Conservation (phyloP, 1,284 basidiomycete species). For the Irpex rosettiformis region DNA sequence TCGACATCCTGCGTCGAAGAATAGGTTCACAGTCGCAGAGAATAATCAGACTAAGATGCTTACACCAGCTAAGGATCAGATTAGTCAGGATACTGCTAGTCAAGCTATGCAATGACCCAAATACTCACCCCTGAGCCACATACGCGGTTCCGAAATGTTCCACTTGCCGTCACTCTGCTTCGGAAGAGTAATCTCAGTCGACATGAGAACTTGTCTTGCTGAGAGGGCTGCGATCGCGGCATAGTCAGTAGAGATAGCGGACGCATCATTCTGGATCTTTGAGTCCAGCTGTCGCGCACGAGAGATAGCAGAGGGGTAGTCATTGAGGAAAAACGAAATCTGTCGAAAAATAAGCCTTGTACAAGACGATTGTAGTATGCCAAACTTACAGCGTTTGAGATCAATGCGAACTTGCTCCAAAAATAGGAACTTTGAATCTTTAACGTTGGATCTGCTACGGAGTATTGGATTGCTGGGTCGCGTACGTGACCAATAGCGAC, state of each 20-base stretch:
- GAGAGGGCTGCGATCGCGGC: constrained; percentile 38
- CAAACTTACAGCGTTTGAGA: background rate
- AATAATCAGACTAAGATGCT: too few species aligned
- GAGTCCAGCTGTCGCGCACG: constrained; percentile 24
- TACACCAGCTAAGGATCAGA: too few species aligned
- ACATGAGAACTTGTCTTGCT: constrained; percentile 38
- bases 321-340: constrained; percentile 26
- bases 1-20: constrained; percentile 27
- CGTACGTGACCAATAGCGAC: background rate
- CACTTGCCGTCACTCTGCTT: too few species aligned
- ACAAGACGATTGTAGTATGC: background rate
- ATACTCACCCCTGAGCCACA: too few species aligned
- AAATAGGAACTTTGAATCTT: background rate
- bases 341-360: constrained; percentile 8
- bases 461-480: background rate
- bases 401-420: background rate
- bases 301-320: constrained; percentile 20
- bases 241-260: constrained; percentile 29
- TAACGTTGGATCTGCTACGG: background rate
- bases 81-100: too few species aligned
- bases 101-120: too few species aligned
- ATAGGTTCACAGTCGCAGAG: too few species aligned
- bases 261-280: constrained; percentile 20
- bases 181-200: constrained; percentile 35
- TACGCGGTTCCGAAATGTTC: too few species aligned